Base-by-base conservation (phyloP, 495 filamentous ascomycete species). In the Chaetomium tenue region DNA sequence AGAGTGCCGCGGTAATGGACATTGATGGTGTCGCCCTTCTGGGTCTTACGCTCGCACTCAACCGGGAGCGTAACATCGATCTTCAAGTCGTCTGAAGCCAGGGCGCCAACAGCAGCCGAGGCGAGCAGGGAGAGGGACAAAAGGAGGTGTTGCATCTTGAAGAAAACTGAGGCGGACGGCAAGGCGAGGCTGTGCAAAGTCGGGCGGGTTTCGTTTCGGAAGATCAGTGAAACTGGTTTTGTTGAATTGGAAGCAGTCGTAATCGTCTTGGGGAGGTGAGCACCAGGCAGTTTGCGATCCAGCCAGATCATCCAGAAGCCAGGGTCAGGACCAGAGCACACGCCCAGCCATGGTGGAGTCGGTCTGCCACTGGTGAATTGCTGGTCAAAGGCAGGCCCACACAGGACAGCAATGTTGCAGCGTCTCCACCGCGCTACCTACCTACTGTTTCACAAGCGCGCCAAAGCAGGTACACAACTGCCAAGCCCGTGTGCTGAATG, bases 1-100 rank as follows among this genome's bases (percentile, higher is more conserved):
- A 97, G 83, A 0, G 88, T 94, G 63, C 93, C 93, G 40, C 85
- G 82, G 79, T 98, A 98, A 80, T 98, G 90, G 64, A 97, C 91
- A 42, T 80, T 77, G 68, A 98, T 88, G 53, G 75, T 86, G 77
- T 97, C 92, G 71, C 92, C 92, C 46, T 81, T 84, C 67, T 85
- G 68, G 37, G 91, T 88, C 75, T 90, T 91, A 72, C 91, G 89
- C 22, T 82, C 80, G 72, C 79, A 82, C 55, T 87, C 83, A 70
- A 91, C 86, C 25, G 83, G 76, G 63, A 88, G 81, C 46, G 89
- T 92, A 64, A 86, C 83, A 66, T 95, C 88, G 77, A 96, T 90
- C 71, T 84, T 80, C 63, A 96, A 78, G 62, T 78, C 83, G 30
- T 85, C 81, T 63, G 81, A 78, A 28, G 82, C 81, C 63, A 82